Evolutionary conservation across 2,329 filamentous ascomycete genomes (phyloP), one percentile per base, ranked within the genome.

Genomic region (Pochonia chlamydosporia): DNA sequence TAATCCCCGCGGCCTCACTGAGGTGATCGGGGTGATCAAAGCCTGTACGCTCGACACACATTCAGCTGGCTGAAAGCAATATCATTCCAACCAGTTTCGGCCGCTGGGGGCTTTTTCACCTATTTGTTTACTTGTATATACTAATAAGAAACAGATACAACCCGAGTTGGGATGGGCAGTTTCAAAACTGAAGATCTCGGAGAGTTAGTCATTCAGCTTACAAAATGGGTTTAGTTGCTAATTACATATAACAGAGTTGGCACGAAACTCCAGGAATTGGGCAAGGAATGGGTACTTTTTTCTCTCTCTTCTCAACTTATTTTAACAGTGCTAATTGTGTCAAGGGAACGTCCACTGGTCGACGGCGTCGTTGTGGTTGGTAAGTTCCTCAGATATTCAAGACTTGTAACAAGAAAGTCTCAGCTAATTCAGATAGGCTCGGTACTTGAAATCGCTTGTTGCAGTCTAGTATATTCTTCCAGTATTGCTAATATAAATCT

Each of bases 21-120:
- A 69, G 51, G 74, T 79, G 40, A 76, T 85, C 53, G 83, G 83
- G 46, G 82, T 86, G 10, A 82, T 85, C 24, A 87, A 87, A 63
- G 81, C 82, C 25, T 85, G 82, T 68, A 55, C 48, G 58, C 61
- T 20, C 6, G 43, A 50, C 61, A 44, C 54, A 53, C 48, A 39
- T 36, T 50, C 45, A 44, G 40, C 28, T 40, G 52, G 31, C 47
- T 53, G 46, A 40, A 51, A n/a, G n/a, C n/a, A n/a, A n/a, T n/a
- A n/a, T n/a, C n/a, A n/a, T n/a, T n/a, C n/a, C n/a, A n/a, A n/a
- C n/a, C n/a, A n/a, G n/a, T n/a, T n/a, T n/a, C n/a, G n/a, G n/a
- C n/a, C n/a, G n/a, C n/a, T n/a, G n/a, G n/a, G n/a, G n/a, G n/a
- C n/a, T n/a, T n/a, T n/a, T n/a, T n/a, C n/a, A n/a, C n/a, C n/a